Base-by-base conservation (phyloP, 202 grass and related monocot species). In the Bolboschoenoplectus hybrid region DNA sequence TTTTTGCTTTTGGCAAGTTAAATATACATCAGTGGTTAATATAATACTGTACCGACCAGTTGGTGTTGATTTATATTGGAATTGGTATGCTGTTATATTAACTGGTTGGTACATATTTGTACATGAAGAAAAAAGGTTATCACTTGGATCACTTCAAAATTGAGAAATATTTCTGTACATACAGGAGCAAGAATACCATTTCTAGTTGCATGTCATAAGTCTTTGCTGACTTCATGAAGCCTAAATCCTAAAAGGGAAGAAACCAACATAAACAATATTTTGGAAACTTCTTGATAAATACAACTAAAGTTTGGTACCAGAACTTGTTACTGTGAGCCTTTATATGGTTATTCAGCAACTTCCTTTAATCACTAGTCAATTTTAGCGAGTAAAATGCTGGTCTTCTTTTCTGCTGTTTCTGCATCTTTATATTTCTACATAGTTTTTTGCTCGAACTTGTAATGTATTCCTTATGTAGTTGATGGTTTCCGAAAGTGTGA, bases 401-500 rank as follows among this genome's bases (percentile, higher is more conserved):
- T 73, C 44, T 32, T 51, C 9, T 51, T 11, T 34, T 74, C 20
- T 8, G 17, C 46, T 14, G 26, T 52, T 53, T 60, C 36, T 79
- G 35, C 14, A 79, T 58, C 11, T 58, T 79, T 36, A 36, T 26
- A 7, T 35, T 79, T 58, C 7, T 60, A 36, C 26, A 56, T 79
- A 43, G 51, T 43, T 11, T 60, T 80, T 61, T 80, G 53, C 76
- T 80, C 26, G 16, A 79, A 80, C 14, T 61, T 16, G 43, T 57
- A 9, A 57, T 80, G 13, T 80, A 43, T 80, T 39, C 36, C 7
- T 80, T 16, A 79, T 80, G 61, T 86, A 97, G 94, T 97, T 6
- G 92, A 94, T 61, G 92, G 91, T 9, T 93, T 90, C 34, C 84
- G 17, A 67, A 96, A 90, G 83, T 98, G 96, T 72, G 93, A 94